These are phyloP conservation scores for Nannochloropsis salina DNA, from an alignment of 108 stramenopile genomes.

Conservation along the genomic window DNA sequence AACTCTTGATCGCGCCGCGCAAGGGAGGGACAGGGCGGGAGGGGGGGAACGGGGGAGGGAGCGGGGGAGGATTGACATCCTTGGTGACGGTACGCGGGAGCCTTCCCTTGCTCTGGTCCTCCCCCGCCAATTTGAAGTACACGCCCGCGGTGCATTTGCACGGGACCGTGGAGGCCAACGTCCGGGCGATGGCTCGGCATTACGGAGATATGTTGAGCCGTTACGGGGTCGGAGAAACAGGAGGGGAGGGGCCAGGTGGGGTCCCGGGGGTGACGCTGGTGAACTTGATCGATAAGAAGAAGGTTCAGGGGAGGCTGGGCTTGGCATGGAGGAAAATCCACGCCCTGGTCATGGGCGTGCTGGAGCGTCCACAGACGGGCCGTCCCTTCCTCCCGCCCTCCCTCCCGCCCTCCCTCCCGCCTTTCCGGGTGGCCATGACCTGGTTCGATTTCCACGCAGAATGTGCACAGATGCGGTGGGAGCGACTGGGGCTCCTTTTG, in stretches of 20 bases:
- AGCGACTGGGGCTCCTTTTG: background rate
- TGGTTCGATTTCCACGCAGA: slow-evolving; percentile 14
- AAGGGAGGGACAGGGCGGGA: too few relatives aligned
- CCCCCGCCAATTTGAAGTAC: slow-evolving; percentile 81
- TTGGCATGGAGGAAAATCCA: background rate
- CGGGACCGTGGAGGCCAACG: slow-evolving; percentile 58
- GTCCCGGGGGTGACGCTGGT: slow-evolving; percentile 40
- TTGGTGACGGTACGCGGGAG: slow-evolving; percentile 84
- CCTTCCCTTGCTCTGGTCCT: slow-evolving; percentile 85
- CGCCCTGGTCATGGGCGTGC: background rate
- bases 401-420: background rate
- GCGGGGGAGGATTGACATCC: slow-evolving; percentile 36
- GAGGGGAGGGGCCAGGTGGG: too few relatives aligned
- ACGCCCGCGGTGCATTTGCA: slow-evolving; percentile 75
- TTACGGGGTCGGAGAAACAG: background rate
- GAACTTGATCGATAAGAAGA: slow-evolving; percentile 85
- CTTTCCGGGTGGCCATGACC: background rate
- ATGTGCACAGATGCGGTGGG: slow-evolving; percentile 12
- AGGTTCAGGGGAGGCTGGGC: slow-evolving; percentile 81
- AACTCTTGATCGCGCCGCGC: slow-evolving; percentile 43
- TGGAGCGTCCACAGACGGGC: background rate
- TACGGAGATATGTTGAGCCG: background rate
- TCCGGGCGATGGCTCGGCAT: slow-evolving; percentile 60
- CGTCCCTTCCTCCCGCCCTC: background rate
- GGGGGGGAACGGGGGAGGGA: slow-evolving; percentile 13